Evolutionary conservation across 23 red algal genomes (phyloP), one percentile per base, ranked within the genome.

Genomic region (Chondrus crispus): DNA sequence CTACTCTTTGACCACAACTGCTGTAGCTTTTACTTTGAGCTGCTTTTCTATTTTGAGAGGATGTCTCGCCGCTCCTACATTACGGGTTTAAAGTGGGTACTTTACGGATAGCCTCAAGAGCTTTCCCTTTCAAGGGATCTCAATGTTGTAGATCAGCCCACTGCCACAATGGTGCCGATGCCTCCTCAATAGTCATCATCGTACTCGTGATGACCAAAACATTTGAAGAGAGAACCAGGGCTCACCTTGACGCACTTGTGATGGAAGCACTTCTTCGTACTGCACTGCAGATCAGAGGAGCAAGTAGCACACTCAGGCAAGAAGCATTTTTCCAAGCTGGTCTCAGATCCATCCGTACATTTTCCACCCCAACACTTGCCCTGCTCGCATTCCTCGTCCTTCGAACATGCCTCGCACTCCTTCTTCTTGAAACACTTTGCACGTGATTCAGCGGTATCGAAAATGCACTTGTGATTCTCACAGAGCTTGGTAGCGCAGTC

Each of bases 381-480:
- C 48, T 41, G 26, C 0, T 57, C 39, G 39, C 78, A 82, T 46
- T 53, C 26, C 26, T 20, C 24, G 78, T 35, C 29, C 1, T 53
- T 33, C 8, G 22, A 24, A 46, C 78, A 82, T 16, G 45, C 43
- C 13, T 36, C 78, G 26, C 78, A 82, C 2, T 82, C 78, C 46
- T 36, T 10, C 18, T 13, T 64, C 60, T 22, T 22, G 58, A 90
- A 90, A 54, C 87, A 80, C 8, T 37, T 38, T 37, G 36, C 70
- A 39, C 74, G 32, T 49, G 87, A 90, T 22, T 7, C 30, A 3
- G 62, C 72, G 0, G 87, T 90, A 22, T 90, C 73, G 33, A 66
- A 90, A 26, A 80, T 55, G 40, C 87, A 78, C 19, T 57, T 58
- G 24, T 73, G 52, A 3, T 68, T 40, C 14, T 16, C 48, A 49